A percentile compares a stretch with the other conserved stretches of the same genome.
Conservation (phyloP, 805 yeast species). For the Yamadazyma philogaea region DNA sequence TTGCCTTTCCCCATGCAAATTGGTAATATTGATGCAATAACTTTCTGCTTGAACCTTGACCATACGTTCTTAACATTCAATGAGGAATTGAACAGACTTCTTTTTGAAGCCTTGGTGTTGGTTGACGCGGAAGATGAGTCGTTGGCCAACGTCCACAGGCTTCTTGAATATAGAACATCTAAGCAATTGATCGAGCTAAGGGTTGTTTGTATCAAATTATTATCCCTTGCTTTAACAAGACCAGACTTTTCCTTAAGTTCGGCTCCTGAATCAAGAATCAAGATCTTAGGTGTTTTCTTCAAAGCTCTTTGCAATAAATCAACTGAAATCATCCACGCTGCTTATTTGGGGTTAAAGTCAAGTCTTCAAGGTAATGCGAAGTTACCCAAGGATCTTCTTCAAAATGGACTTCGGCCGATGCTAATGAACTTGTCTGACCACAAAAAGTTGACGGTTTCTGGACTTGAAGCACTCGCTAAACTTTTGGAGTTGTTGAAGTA, state of each 20-base stretch:
- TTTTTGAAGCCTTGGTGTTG: constrained; percentile 86
- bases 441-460: constrained; percentile 82
- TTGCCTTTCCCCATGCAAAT: constrained; percentile 98
- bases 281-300: constrained; percentile 91
- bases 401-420: constrained; percentile 93
- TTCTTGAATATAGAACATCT: constrained; percentile 81
- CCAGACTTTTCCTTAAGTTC: constrained; percentile 79
- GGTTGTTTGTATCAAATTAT: constrained; percentile 81
- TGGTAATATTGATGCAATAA: constrained; percentile 96
- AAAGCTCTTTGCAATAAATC: constrained; percentile 86
- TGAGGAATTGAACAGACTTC: constrained; percentile 80
- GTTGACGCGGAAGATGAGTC: constrained; percentile 99
- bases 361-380: constrained; percentile 83
- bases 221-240: constrained; percentile 79
- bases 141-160: constrained; percentile 79
- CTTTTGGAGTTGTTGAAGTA: constrained; percentile 82
- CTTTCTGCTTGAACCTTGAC: constrained; percentile 80
- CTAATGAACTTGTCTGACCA: constrained; percentile 92
- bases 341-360: constrained; percentile 80
- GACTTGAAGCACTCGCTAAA: constrained; percentile 86
- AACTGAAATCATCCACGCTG: constrained; percentile 85
- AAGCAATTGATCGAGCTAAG: constrained; percentile 84
- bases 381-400: constrained; percentile 91
- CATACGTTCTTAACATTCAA: constrained; percentile 79
- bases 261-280: constrained; percentile 72